phyloP scores from a whole-genome alignment of 23 red algal genomes.

The Agarophyton chilense region DNA sequence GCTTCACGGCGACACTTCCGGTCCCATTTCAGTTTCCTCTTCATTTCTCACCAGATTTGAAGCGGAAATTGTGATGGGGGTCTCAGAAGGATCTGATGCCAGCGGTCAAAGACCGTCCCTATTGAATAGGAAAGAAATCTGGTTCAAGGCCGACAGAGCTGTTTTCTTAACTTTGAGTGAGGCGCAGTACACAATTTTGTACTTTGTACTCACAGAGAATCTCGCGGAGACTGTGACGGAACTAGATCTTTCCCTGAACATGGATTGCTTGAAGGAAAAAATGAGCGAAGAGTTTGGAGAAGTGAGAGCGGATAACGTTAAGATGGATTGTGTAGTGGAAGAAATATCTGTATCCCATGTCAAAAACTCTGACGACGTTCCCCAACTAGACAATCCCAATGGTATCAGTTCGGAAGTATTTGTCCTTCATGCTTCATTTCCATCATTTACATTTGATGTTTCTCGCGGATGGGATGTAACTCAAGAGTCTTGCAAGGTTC shows the following conservation, averaged over 20 bases:
- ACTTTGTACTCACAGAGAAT: slow-evolving; percentile 87
- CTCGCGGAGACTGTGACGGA: slow-evolving; percentile 57
- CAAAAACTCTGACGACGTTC: not conserved
- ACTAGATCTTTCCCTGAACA: slow-evolving; percentile 21
- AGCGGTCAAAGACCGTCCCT: not conserved
- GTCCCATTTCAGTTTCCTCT: slow-evolving; percentile 14
- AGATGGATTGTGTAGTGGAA: too few species aligned
- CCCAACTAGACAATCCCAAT: not conserved
- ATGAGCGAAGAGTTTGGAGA: not conserved
- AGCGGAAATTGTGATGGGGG: slow-evolving; percentile 11
- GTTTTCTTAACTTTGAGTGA: slow-evolving; percentile 44
- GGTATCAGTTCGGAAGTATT: not conserved
- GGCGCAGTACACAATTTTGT: slow-evolving; percentile 82
- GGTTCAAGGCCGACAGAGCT: not conserved
- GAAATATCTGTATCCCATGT: not conserved
- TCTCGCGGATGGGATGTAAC: slow-evolving; percentile 70
- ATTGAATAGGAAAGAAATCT: not conserved
- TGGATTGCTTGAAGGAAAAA: slow-evolving; percentile 1
- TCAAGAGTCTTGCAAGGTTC: slow-evolving; percentile 42
- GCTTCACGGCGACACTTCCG: not conserved
- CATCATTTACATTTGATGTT: slow-evolving; percentile 38
- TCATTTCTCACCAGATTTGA: slow-evolving; percentile 39
- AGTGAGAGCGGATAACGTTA: not conserved
- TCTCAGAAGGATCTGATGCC: not conserved
- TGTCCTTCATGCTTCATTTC: not conserved